Evolutionary conservation across 192 early-diverging fungal genomes (phyloP).

Genomic region (Gonapodya prolifera): DNA sequence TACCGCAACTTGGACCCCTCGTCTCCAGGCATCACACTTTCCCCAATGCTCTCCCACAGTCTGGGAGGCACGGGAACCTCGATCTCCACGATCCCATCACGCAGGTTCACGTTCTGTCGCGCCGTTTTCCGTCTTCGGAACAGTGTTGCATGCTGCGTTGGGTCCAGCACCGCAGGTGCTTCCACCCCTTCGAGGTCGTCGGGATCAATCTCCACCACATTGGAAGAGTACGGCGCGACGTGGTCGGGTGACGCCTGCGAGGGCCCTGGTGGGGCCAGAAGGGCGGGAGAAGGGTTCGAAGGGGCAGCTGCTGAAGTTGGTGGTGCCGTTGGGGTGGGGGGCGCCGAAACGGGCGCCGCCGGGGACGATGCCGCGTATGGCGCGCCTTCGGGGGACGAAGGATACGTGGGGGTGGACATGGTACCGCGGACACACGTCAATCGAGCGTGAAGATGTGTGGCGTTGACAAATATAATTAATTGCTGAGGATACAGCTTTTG

Average conservation of each 20-base stretch:
- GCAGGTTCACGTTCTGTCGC: neutral
- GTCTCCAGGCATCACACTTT: neutral
- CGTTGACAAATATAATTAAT: too few relatives aligned
- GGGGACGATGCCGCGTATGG: neutral
- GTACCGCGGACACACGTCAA: too few relatives aligned
- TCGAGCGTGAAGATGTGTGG: too few relatives aligned
- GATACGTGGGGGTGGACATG: too few relatives aligned
- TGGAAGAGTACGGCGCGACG: neutral
- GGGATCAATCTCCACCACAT: neutral
- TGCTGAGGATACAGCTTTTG: too few relatives aligned
- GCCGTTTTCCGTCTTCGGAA: neutral
- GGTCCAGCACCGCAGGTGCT: neutral
- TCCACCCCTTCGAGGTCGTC: neutral
- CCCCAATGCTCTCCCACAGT: neutral
- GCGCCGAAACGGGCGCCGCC: neutral
- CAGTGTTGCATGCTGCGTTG: neutral
- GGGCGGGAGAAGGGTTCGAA: neutral
- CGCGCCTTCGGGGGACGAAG: neutral
- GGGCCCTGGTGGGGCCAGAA: neutral
- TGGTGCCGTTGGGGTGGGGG: neutral
- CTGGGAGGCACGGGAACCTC: neutral
- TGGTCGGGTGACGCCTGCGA: neutral
- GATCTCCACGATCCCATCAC: neutral
- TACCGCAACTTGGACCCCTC: neutral
- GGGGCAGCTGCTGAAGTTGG: too few relatives aligned